Base-by-base conservation (phyloP, 352 stramenopile species). In the Globisporangium canariense region DNA sequence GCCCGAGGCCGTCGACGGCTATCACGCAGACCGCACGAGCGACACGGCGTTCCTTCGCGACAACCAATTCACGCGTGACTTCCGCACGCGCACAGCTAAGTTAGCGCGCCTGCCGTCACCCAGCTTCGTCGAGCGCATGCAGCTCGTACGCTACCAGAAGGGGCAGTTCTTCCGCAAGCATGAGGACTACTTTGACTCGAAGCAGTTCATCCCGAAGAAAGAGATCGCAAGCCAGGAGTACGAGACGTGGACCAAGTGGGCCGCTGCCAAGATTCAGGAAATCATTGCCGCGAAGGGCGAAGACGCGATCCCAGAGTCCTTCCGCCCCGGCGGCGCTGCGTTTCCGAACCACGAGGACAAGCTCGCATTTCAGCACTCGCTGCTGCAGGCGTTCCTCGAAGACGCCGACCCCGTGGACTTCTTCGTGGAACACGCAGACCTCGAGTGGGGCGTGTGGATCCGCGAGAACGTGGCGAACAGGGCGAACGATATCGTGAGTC, bases 141-240 rank as follows among this genome's bases (percentile, higher is more conserved):
- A 92, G 47, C 77, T 90, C 22, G 83, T 92, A 60, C 75, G 81
- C 4, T 92, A 92, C 60, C 67, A 88, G 63, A 77, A 68, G 0
- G 81, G 78, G 3, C 81, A 90, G 68, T 89, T 90, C 61, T 92
- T 88, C 58, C 83, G 83, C 36, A 82, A 89, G 62, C 83, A 90
- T 60, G 76, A 90, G 62, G 83, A 92, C 61, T 90, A 90, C 62
- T 92, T 92, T 62, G 71, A 85, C 36, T 87, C 76, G 22, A 90
- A 88, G 64, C 70, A 81, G 62, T 90, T 91, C 38, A 36, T 90
- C 11, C 76, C 75, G 3, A 73, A 56, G 38, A 74, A 85, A 16
- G 47, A 73, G 46, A 64, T 86, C 22, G 74, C 75, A 11, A 58
- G 36, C 4, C 30, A 69, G 0, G 77, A 86, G 38, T 90, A 83